Percentiles rank a stretch among this genome's conserved stretches.
Evolutionary conservation across 2,329 filamentous ascomycete genomes (phyloP).

Genomic region (Microsporum audouinii): DNA sequence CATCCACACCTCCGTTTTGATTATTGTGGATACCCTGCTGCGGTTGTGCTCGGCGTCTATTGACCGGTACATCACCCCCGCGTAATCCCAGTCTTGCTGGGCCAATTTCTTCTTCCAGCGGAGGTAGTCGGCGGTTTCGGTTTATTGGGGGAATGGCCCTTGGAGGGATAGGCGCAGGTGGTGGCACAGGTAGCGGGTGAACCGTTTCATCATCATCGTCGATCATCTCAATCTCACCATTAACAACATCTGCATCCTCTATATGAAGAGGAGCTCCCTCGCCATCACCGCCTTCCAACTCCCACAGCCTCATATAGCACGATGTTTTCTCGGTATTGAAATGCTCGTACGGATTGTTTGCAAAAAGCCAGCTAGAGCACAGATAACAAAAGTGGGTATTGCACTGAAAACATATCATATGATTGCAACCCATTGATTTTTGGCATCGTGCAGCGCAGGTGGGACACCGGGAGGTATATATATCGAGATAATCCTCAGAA

Average conservation of each 20-base stretch:
- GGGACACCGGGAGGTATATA: conserved; percentile 77
- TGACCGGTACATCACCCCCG: neutral
- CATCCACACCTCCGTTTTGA: conserved; percentile 5
- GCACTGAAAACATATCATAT: conserved; percentile 90
- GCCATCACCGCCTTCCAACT: conserved; percentile 68
- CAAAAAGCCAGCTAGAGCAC: conserved; percentile 74
- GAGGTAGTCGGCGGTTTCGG: conserved; percentile 7
- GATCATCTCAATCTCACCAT: conserved; percentile 20
- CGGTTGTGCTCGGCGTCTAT: neutral
- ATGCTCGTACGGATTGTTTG: conserved; percentile 73
- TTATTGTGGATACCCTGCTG: conserved; percentile 10
- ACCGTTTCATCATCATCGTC: conserved; percentile 23
- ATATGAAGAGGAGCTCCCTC: conserved; percentile 7
- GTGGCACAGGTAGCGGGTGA: conserved; percentile 31
- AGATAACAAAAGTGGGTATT: conserved; percentile 91
- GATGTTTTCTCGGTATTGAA: conserved; percentile 61
- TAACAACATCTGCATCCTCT: conserved; percentile 22
- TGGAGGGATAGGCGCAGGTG: conserved; percentile 23
- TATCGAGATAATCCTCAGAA: conserved; percentile 68
- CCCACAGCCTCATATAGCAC: conserved; percentile 84
- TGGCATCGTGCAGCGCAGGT: conserved; percentile 75
- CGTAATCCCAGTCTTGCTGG: conserved; percentile 7
- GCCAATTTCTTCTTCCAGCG: conserved; percentile 12
- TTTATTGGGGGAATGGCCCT: conserved; percentile 7
- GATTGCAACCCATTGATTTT: conserved; percentile 90